phyloP scores from a whole-genome alignment of 495 filamentous ascomycete genomes.

The Penicillium ucsense region DNA sequence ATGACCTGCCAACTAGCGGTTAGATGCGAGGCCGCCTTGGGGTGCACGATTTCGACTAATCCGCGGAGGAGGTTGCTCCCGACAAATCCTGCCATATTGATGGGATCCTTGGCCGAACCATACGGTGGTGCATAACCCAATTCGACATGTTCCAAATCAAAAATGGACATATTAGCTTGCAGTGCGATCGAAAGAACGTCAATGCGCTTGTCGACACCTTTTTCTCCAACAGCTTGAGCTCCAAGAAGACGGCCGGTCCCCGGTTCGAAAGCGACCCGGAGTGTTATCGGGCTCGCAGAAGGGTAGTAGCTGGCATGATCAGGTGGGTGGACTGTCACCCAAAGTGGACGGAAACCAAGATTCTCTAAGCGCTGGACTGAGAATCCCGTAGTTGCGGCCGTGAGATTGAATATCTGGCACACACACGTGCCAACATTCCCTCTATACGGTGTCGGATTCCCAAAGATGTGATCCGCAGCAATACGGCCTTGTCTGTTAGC shows the following conservation, averaged over 20 bases:
- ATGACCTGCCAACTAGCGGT: not conserved
- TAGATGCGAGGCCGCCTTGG: not conserved
- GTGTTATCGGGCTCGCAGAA: not conserved
- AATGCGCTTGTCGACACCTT: not conserved
- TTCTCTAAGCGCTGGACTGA: not conserved
- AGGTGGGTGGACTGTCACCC: not conserved
- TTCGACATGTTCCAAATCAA: not conserved
- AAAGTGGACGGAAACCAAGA: not conserved
- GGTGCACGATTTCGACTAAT: not conserved
- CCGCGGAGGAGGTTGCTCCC: not conserved
- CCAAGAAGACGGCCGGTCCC: not conserved
- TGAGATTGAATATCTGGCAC: not conserved
- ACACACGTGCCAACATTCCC: not conserved
- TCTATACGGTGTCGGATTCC: not conserved
- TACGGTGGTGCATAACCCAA: not conserved
- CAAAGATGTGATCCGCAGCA: not conserved
- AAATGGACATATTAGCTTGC: not conserved
- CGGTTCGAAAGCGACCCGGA: not conserved
- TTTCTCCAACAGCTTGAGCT: not conserved
- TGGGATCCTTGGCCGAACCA: not conserved
- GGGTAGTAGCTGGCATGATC: conserved; percentile 1
- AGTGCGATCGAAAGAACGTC: not conserved
- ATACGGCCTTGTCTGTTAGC: not conserved
- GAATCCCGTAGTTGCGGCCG: not conserved
- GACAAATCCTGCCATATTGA: not conserved